phyloP scores from a whole-genome alignment of 352 stramenopile genomes.

The Phytophthora podocarpi region DNA sequence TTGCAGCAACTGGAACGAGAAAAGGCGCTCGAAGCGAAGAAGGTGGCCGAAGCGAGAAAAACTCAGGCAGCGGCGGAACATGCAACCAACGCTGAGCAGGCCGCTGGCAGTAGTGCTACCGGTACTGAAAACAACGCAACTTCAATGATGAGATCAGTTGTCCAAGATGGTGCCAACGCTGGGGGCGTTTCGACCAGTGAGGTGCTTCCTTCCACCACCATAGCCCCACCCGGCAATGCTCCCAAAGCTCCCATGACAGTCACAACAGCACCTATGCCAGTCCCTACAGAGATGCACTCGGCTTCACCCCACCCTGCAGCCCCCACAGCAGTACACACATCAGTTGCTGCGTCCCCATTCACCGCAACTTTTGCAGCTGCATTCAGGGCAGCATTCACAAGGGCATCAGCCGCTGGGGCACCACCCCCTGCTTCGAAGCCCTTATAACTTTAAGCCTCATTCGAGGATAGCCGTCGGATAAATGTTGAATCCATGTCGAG shows the following conservation, averaged over 20 bases:
- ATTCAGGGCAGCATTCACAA: not conserved
- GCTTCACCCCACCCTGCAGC: not conserved
- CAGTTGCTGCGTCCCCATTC: not conserved
- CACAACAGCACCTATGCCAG: not conserved
- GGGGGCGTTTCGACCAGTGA: not conserved
- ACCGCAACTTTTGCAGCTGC: not conserved
- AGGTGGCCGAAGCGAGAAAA: constrained; percentile 29
- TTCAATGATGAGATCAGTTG: constrained; percentile 3
- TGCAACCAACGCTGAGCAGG: not conserved
- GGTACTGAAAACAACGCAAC: not conserved
- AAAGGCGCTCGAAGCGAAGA: constrained; percentile 33
- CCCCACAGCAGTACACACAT: not conserved
- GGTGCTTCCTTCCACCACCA: not conserved
- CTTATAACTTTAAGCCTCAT: not conserved
- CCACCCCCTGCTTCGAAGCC: not conserved
- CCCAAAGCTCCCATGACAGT: not conserved
- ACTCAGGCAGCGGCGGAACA: constrained; percentile 7
- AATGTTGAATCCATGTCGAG: not conserved
- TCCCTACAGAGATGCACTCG: not conserved
- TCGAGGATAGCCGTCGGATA: not conserved
- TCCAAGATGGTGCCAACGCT: not conserved
- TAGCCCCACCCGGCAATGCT: not conserved
- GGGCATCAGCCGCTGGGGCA: not conserved
- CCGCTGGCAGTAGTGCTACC: not conserved
- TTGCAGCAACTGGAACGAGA: constrained; percentile 34